Base-by-base conservation (phyloP, 768 basidiomycete species). In the Imleria badia region DNA sequence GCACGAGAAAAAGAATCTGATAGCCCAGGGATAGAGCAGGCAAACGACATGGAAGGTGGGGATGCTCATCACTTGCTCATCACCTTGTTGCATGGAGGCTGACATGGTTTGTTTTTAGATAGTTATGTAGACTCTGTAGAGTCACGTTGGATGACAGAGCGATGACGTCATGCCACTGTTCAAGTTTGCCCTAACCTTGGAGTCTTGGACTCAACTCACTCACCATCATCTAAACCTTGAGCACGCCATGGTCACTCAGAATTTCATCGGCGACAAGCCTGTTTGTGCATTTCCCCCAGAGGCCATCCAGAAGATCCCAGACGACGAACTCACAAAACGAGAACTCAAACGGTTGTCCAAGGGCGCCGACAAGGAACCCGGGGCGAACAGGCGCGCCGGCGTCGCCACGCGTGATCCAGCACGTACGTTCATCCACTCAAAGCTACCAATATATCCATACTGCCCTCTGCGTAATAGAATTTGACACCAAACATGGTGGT, bases 311-410 rank as follows among this genome's bases (percentile, higher is more conserved):
- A 66, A 66, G 40, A 60, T 63, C 20, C 48, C 59, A 31, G 66
- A 72, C 23, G 58, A 59, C 8, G 58, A 58, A 30, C 61, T 71
- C 35, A 62, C 58, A 1, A 45, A 56, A 39, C 38, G 46, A 30
- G 69, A 71, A 29, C 33, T 39, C 13, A 13, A 59, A n/a, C 60
- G 66, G 13, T 33, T 58, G 31, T 46, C 60, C 11, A 46, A 50
- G n/a, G 54, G 54, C 11, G 38, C 33, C 4, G 36, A 51, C 31
- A 55, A 63, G 49, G 47, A 58, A 8, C 59, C 63, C 7, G 65
- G 69, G 3, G 69, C 64, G 9, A 66, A 65, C 60, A 72, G 45
- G 48, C 62, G 70, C 7, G 66, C 66, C 0, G 69, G 71, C 7
- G 67, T 51, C 15, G 69, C 70, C 39, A 49, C 61, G 2, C 55